These are phyloP conservation scores for Hyaloscypha hepaticicola DNA, from an alignment of 495 filamentous ascomycete species.

Conservation along the genomic window DNA sequence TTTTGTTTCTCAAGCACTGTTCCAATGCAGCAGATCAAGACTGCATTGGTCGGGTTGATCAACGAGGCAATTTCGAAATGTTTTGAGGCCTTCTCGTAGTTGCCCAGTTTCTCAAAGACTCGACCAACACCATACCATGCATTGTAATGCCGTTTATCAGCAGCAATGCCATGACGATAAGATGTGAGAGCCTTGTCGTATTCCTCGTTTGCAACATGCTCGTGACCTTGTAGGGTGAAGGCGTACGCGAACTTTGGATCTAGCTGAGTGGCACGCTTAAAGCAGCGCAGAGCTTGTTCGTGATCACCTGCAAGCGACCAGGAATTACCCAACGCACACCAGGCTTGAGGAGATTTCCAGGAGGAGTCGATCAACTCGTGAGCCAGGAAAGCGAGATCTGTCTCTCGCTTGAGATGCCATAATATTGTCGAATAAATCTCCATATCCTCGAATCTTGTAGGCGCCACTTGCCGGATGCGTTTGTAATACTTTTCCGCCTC, in stretches of 20 bases:
- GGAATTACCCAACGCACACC: conserved; percentile 93
- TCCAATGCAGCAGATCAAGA: conserved; percentile 88
- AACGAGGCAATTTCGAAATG: conserved; percentile 83
- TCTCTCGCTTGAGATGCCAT: conserved; percentile 91
- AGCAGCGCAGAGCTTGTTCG: conserved; percentile 90
- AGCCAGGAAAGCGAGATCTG: conserved; percentile 85
- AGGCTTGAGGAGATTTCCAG: conserved; percentile 86
- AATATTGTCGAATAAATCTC: conserved; percentile 97
- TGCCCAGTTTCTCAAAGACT: conserved; percentile 92
- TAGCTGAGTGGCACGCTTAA: conserved; percentile 89
- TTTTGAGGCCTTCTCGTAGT: conserved; percentile 82
- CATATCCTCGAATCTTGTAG: conserved; percentile 86
- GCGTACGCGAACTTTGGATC: conserved; percentile 92
- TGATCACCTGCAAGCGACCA: conserved; percentile 95
- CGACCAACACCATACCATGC: conserved; percentile 94
- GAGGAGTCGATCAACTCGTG: conserved; percentile 85
- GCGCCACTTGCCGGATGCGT: conserved; percentile 70
- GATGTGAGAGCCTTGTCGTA: conserved; percentile 88
- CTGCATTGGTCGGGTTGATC: conserved; percentile 90
- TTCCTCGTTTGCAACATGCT: conserved; percentile 95
- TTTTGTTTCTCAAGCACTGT: conserved; percentile 84
- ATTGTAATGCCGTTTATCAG: conserved; percentile 90
- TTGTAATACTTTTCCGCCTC: conserved; percentile 85
- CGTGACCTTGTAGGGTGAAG: conserved; percentile 92
- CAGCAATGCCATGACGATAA: conserved; percentile 78